A percentile compares a stretch with the other conserved stretches of the same genome.
Evolutionary conservation across 2,329 filamentous ascomycete genomes (phyloP).

Genomic region (Fusarium scirpi): DNA sequence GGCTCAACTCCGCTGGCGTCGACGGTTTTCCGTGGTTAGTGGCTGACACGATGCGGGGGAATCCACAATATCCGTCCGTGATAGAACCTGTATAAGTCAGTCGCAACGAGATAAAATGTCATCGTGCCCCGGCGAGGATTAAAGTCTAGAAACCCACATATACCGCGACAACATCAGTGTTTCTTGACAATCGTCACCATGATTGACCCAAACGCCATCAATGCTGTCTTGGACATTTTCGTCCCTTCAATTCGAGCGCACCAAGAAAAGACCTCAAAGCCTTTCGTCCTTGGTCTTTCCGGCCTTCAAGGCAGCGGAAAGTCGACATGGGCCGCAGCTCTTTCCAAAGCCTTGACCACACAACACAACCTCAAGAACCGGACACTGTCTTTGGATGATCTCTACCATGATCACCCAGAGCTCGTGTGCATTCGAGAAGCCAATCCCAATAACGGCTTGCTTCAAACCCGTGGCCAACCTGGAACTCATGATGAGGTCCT

Average conservation of each 20-base stretch:
- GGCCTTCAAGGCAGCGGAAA: slow-evolving; percentile 46
- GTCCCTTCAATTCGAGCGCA: slow-evolving; percentile 35
- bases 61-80: not conserved
- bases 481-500: slow-evolving; percentile 41
- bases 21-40: slow-evolving; percentile 7
- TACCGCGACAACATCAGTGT: too few species aligned
- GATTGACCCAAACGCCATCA: slow-evolving; percentile 41
- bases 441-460: slow-evolving; percentile 35
- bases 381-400: slow-evolving; percentile 38
- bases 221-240: slow-evolving; percentile 34
- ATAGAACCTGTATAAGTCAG: not conserved
- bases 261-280: slow-evolving; percentile 15
- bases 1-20: slow-evolving; percentile 8
- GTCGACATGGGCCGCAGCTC: slow-evolving; percentile 44
- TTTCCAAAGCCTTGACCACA: slow-evolving; percentile 26
- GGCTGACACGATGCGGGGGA: slow-evolving; percentile 25
- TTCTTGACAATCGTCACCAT: not conserved
- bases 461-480: slow-evolving; percentile 40
- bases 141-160: not conserved
- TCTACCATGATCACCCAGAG: slow-evolving; percentile 37
- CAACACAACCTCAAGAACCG: slow-evolving; percentile 37
- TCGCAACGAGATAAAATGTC: not conserved
- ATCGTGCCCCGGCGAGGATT: not conserved
- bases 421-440: slow-evolving; percentile 34
- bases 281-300: slow-evolving; percentile 42